Conservation (phyloP, 2,329 filamentous ascomycete genomes). For the Herpotrichia juniperi region DNA sequence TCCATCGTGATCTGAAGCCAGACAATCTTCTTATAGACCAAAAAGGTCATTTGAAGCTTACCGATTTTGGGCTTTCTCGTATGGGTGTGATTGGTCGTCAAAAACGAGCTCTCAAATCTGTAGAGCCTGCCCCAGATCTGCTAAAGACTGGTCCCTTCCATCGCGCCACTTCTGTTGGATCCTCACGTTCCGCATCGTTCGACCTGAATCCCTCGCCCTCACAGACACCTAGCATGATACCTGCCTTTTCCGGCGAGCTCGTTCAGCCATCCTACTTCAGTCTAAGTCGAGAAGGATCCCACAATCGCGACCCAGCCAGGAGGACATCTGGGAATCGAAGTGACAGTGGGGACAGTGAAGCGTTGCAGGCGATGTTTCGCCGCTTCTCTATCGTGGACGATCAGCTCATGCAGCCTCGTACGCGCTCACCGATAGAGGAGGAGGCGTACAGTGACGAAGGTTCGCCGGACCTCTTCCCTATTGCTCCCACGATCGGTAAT, state of each 20-base stretch:
- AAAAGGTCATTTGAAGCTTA: constrained; percentile 94
- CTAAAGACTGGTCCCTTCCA: constrained; percentile 92
- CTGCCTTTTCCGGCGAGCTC: constrained; percentile 71
- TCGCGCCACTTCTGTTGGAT: constrained; percentile 81
- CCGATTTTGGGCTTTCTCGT: constrained; percentile 94
- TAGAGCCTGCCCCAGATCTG: constrained; percentile 88
- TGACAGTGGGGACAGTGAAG: constrained; percentile 91
- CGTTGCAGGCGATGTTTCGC: constrained; percentile 79
- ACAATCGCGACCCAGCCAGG: constrained; percentile 66
- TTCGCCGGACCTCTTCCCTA: constrained; percentile 76
- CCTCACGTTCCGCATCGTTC: constrained; percentile 91
- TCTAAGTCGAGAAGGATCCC: constrained; percentile 64
- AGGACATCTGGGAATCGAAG: constrained; percentile 83
- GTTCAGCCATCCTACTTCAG: constrained; percentile 93
- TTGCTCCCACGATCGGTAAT: constrained; percentile 66
- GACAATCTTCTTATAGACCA: constrained; percentile 98
- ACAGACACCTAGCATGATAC: constrained; percentile 85
- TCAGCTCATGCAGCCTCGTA: constrained; percentile 46
- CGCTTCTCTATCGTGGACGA: constrained; percentile 64
- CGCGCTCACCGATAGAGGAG: constrained; percentile 73
- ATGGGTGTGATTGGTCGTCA: constrained; percentile 98
- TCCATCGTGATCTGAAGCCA: constrained; percentile 95
- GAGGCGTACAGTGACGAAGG: constrained; percentile 71
- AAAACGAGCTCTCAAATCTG: constrained; percentile 81
- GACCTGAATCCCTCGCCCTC: constrained; percentile 84